Base-by-base conservation (phyloP, 75 land plant species). In the Isoetes taiwanensis region DNA sequence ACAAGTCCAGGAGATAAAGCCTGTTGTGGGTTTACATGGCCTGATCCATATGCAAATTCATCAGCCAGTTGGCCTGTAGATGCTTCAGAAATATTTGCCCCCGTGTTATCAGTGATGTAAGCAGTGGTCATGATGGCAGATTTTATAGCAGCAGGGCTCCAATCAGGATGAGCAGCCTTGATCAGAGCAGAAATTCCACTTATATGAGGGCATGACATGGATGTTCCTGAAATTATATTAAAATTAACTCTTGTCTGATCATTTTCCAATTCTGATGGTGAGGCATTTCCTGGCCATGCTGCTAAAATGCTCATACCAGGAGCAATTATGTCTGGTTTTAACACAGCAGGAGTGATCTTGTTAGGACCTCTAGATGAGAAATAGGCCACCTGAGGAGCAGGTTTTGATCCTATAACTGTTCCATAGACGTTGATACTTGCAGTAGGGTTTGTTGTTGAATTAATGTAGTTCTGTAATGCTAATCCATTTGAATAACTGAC, bases 171-270 rank as follows among this genome's bases (percentile, higher is more conserved):
- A n/a, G n/a, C n/a, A n/a, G n/a, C n/a, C n/a, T n/a, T n/a, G n/a
- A n/a, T n/a, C n/a, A n/a, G n/a, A n/a, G n/a, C n/a, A n/a, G n/a
- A n/a, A n/a, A n/a, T n/a, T n/a, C n/a, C n/a, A n/a, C n/a, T n/a
- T n/a, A n/a, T n/a, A n/a, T n/a, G n/a, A n/a, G n/a, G 96, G 19
- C 81, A 77, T n/a, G 96, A 71, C 91, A 85, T 82, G 28, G 96
- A 90, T 43, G 96, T 90, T 42, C 96, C 96, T 16, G 96, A 85
- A 12, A 77, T 70, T 30, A 90, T 76, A 58, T 82, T 82, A 66
- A 68, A 90, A 19, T 73, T 53, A 64, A 77, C 48, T 1, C 63
- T 69, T 25, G 52, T 61, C 39, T 27, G 32, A 29, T 74, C 70
- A 5, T 5, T 19, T 1, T 29, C 32, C 26, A 37, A 31, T 12